phyloP scores from a whole-genome alignment of 192 early-diverging fungal genomes.

The Backusella tuberculispora region DNA sequence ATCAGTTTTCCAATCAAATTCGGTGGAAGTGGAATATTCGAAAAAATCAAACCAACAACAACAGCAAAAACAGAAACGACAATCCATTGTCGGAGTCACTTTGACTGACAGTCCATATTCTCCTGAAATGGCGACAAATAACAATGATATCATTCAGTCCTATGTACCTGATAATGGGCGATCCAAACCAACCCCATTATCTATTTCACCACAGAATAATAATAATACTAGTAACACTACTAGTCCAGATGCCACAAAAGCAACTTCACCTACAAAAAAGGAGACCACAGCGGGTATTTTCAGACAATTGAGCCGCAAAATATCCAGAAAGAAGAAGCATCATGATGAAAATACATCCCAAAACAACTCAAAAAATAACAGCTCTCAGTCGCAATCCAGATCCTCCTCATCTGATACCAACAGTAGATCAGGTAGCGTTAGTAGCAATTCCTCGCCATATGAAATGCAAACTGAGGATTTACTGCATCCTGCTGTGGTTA shows the following conservation, averaged over 20 bases:
- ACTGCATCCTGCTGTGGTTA: neutral
- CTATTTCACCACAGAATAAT: neutral
- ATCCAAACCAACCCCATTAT: neutral
- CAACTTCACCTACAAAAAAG: neutral
- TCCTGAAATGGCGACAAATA: constrained; percentile 6
- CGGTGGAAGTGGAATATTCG: neutral
- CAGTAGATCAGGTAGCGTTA: constrained; percentile 1
- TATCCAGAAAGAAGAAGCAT: constrained; percentile 1
- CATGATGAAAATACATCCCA: constrained; percentile 2
- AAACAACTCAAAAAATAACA: neutral
- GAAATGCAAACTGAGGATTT: constrained; percentile 3
- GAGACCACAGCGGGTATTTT: constrained; percentile 1
- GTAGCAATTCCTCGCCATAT: neutral
- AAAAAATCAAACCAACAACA: neutral
- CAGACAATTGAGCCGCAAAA: constrained; percentile 13
- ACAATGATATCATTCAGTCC: constrained; percentile 9
- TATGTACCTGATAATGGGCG: neutral
- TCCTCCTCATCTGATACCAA: neutral
- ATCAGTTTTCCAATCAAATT: no score
- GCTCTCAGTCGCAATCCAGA: neutral
- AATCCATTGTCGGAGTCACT: constrained; percentile 2
- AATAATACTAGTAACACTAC: neutral
- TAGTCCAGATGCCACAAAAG: neutral
- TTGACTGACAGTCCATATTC: neutral
- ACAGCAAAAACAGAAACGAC: neutral